These are phyloP conservation scores for Moricandia arvensis DNA, from an alignment of 345 rosid genomes.

Conservation along the genomic window DNA sequence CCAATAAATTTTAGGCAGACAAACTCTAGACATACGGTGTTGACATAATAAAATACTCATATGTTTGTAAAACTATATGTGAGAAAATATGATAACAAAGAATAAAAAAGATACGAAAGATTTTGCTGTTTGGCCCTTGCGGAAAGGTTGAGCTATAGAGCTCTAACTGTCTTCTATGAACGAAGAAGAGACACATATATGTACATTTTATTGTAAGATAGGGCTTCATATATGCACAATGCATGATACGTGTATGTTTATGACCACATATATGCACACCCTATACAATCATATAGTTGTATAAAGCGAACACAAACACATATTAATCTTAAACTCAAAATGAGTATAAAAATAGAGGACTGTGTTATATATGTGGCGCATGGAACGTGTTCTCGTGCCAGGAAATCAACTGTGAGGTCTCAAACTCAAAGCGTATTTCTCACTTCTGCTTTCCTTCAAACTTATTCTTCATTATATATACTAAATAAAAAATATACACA, in stretches of 20 bases:
- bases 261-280: neutral
- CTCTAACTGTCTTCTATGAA: slow-evolving; percentile 23
- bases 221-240: slow-evolving; percentile 9
- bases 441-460: slow-evolving; percentile 16
- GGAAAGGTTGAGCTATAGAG: slow-evolving; percentile 18
- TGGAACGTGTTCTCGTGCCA: slow-evolving; percentile 28
- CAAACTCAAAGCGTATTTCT: slow-evolving; percentile 8
- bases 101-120: slow-evolving; percentile 28
- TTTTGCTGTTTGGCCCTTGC: slow-evolving; percentile 37
- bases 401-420: neutral
- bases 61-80: slow-evolving; percentile 17
- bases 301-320: too few relatives aligned
- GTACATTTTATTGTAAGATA: neutral
- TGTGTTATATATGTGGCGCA: slow-evolving; percentile 28
- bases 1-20: neutral
- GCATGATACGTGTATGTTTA: slow-evolving; percentile 19
- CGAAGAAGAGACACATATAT: slow-evolving; percentile 16
- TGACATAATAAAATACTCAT: slow-evolving; percentile 22
- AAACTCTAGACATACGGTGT: slow-evolving; percentile 10
- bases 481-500: too few relatives aligned
- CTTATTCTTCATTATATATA: neutral
- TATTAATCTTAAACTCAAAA: too few relatives aligned
- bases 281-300: too few relatives aligned
- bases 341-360: neutral
- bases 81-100: slow-evolving; percentile 9